Conservation (phyloP, 352 stramenopile genomes). For the Phytophthora litchii region DNA sequence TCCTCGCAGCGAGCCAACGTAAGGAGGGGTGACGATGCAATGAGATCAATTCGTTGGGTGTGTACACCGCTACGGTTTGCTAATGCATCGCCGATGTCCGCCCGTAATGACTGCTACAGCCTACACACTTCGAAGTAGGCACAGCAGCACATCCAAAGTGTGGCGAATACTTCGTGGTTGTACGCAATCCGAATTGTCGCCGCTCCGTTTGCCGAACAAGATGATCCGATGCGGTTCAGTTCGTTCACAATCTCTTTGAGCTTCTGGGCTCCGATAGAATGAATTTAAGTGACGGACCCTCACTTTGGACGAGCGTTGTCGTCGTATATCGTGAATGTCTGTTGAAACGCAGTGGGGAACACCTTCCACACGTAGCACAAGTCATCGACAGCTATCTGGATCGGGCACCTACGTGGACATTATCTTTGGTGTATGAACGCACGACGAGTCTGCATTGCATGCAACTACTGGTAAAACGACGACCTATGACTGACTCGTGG, state of each 20-base stretch:
- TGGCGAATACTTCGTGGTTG: background rate
- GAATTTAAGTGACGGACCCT: background rate
- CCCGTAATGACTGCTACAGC: slow-evolving; percentile 5
- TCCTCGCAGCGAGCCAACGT: background rate
- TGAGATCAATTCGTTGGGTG: too few species aligned
- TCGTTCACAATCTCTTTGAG: slow-evolving; percentile 25
- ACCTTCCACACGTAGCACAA: slow-evolving; percentile 21
- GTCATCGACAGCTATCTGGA: slow-evolving; percentile 20
- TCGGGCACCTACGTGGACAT: slow-evolving; percentile 3
- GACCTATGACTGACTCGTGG: slow-evolving; percentile 3
- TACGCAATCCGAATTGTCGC: slow-evolving; percentile 1
- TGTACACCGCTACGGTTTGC: too few species aligned
- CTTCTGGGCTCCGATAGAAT: slow-evolving; percentile 5
- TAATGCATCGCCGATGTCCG: slow-evolving; percentile 5
- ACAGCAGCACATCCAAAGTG: slow-evolving; percentile 1
- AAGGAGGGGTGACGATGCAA: too few species aligned
- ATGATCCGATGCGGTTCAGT: slow-evolving; percentile 7
- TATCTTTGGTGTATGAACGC: slow-evolving; percentile 16
- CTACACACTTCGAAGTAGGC: slow-evolving; percentile 7
- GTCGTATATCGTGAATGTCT: slow-evolving; percentile 28
- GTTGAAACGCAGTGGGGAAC: slow-evolving; percentile 18
- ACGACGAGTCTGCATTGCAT: slow-evolving; percentile 32
- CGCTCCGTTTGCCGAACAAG: slow-evolving; percentile 8
- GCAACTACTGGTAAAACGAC: slow-evolving; percentile 13
- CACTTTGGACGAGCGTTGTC: slow-evolving; percentile 23